Conservation (phyloP, 495 filamentous ascomycete genomes). For the Chaetomium tenue region DNA sequence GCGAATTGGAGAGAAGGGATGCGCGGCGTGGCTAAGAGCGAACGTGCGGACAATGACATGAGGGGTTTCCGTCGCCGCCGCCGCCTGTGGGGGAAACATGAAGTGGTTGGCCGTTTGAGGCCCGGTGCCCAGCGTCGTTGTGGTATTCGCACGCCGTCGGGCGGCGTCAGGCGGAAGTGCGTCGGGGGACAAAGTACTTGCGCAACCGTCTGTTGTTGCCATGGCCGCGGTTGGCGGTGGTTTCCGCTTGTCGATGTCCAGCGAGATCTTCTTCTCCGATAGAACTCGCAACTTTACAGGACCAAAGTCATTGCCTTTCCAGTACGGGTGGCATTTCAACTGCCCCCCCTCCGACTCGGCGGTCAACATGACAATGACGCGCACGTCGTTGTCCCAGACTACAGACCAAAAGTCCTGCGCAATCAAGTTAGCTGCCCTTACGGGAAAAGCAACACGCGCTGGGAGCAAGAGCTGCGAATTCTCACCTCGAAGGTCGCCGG, state of each 20-base stretch:
- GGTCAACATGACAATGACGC: constrained; percentile 92
- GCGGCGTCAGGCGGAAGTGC: constrained; percentile 23
- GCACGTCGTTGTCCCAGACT: constrained; percentile 93
- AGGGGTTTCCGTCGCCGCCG: constrained; percentile 53
- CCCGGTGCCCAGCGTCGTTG: constrained; percentile 29
- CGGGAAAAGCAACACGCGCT: background rate
- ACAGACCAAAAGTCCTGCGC: constrained; percentile 94
- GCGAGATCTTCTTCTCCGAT: constrained; percentile 73
- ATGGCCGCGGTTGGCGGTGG: constrained; percentile 21
- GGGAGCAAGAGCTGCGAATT: background rate
- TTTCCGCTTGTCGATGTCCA: constrained; percentile 61
- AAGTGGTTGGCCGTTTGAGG: constrained; percentile 32
- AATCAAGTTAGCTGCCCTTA: constrained; percentile 40
- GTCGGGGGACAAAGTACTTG: constrained; percentile 31
- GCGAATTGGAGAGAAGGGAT: constrained; percentile 82
- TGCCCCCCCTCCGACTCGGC: constrained; percentile 95
- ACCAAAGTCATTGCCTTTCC: constrained; percentile 78
- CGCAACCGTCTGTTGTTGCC: constrained; percentile 23
- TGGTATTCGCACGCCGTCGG: constrained; percentile 49
- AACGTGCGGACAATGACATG: constrained; percentile 86
- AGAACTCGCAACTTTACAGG: constrained; percentile 71
- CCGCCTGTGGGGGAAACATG: constrained; percentile 5
- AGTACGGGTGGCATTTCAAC: constrained; percentile 92
- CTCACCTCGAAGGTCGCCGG: constrained; percentile 89
- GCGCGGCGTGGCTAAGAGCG: constrained; percentile 68